phyloP scores from a whole-genome alignment of 371 early-diverging fungal genomes.

The Sporodiniella umbellata region DNA sequence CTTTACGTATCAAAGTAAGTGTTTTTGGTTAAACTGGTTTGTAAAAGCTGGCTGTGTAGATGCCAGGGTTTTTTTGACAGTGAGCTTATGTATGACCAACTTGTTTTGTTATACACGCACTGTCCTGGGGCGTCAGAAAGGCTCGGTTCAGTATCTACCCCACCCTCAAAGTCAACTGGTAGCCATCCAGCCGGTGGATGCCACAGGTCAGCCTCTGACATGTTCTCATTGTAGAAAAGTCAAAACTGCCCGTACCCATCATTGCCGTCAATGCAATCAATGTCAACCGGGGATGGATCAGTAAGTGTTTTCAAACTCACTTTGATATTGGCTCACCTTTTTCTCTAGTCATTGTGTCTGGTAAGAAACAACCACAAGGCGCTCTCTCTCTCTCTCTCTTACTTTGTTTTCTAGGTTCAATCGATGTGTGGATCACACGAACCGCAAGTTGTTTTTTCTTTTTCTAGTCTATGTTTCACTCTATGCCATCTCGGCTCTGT shows the following conservation, averaged over 20 bases:
- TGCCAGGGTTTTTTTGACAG: too few species aligned
- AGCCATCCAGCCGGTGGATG: too few species aligned
- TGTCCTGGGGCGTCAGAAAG: too few species aligned
- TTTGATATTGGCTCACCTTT: neutral
- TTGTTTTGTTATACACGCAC: too few species aligned
- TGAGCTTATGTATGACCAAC: too few species aligned
- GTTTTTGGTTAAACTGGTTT: too few species aligned
- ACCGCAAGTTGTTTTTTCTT: slow-evolving; percentile 18
- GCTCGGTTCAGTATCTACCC: too few species aligned
- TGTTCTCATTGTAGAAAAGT: slow-evolving; percentile 8
- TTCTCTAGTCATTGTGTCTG: slow-evolving; percentile 21
- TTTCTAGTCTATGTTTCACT: slow-evolving; percentile 19
- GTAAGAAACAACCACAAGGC: slow-evolving; percentile 5
- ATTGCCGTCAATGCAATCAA: slow-evolving; percentile 18
- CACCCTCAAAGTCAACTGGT: too few species aligned
- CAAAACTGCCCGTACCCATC: slow-evolving; percentile 25
- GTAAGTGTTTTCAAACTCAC: slow-evolving; percentile 6
- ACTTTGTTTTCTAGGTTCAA: slow-evolving; percentile 13
- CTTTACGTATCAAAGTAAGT: too few species aligned
- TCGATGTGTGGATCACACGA: slow-evolving; percentile 20
- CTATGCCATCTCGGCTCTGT: slow-evolving; percentile 4
- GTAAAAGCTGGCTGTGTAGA: too few species aligned
- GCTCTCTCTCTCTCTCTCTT: too few species aligned
- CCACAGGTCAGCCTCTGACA: too few species aligned
- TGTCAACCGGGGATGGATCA: slow-evolving; percentile 30